These are phyloP conservation scores for Spizellomyces punctatus DNA, from an alignment of 192 early-diverging fungal species.

Conservation along the genomic window DNA sequence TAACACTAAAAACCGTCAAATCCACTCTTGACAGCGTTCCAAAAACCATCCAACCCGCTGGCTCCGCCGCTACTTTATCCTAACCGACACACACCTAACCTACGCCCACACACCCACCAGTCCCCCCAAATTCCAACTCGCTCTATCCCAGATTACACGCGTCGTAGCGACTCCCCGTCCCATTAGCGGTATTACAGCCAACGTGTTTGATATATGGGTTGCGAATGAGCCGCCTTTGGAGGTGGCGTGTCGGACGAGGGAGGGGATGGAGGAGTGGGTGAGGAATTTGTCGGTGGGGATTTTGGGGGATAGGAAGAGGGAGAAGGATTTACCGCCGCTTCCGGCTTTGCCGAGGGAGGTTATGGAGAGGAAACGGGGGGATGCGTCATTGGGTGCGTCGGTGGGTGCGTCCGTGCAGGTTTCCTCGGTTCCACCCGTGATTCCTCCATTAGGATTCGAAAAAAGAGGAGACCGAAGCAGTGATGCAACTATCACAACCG, in stretches of 20 bases:
- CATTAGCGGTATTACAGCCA: slow-evolving; percentile 1
- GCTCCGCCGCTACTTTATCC: slow-evolving; percentile 25
- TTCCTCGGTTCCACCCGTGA: background rate
- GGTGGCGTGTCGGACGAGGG: slow-evolving; percentile 5
- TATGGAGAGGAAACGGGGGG: background rate
- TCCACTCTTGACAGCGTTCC: slow-evolving; percentile 5
- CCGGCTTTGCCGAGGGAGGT: no score
- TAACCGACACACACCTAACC: background rate
- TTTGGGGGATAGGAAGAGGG: background rate
- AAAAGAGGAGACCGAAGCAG: background rate
- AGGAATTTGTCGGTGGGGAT: background rate
- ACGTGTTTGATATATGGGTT: slow-evolving; percentile 19
- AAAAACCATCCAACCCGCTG: slow-evolving; percentile 11
- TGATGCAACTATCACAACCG: background rate
- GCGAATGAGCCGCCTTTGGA: slow-evolving; percentile 7
- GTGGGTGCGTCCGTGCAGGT: background rate
- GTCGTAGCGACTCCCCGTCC: slow-evolving; percentile 11
- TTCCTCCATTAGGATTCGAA: background rate
- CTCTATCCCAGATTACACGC: background rate
- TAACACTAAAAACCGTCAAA: background rate
- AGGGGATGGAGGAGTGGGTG: slow-evolving; percentile 25
- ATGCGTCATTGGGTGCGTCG: background rate
- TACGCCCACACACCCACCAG: slow-evolving; percentile 21
- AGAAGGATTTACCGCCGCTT: background rate
- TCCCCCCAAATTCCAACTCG: background rate